Conservation (phyloP, 306 rosid genomes). For the Malus sieversii region DNA sequence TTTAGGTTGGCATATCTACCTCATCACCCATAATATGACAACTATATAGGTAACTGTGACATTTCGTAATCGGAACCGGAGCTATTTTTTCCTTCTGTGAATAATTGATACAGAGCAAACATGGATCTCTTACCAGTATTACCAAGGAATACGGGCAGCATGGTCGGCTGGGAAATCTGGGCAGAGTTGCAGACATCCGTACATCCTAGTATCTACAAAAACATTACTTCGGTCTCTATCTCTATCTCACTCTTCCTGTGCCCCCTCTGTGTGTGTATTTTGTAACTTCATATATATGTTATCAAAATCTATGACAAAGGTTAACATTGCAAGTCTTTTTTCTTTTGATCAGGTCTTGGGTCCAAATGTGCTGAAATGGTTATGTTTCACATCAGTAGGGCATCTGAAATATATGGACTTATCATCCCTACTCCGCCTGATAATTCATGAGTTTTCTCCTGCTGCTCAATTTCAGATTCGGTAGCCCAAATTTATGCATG, state of each 20-base stretch:
- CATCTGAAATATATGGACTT: conserved; percentile 81
- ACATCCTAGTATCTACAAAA: conserved; percentile 48
- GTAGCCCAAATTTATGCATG: conserved; percentile 5
- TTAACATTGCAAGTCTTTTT: not conserved
- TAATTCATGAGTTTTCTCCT: conserved; percentile 23
- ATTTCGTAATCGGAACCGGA: conserved; percentile 9
- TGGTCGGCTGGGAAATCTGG: conserved; percentile 88
- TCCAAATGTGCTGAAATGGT: conserved; percentile 72
- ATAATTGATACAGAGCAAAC: not conserved
- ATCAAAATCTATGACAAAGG: conserved; percentile 3
- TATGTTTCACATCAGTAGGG: conserved; percentile 56
- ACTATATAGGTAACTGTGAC: conserved; percentile 67
- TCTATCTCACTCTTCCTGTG: not conserved
- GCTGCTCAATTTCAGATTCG: conserved; percentile 10
- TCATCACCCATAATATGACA: conserved; percentile 65
- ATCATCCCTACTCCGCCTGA: conserved; percentile 51
- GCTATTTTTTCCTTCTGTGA: not conserved
- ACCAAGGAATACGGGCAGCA: conserved; percentile 60
- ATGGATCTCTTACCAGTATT: conserved; percentile 36
- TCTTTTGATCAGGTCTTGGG: conserved; percentile 60
- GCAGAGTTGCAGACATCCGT: conserved; percentile 66
- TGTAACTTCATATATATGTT: conserved; percentile 1
- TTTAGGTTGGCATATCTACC: conserved; percentile 80
- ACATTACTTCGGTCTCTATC: conserved; percentile 56
- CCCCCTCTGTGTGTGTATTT: not conserved